Conservation (phyloP, 2,329 filamentous ascomycete genomes). For the Botryotinia globosa region DNA sequence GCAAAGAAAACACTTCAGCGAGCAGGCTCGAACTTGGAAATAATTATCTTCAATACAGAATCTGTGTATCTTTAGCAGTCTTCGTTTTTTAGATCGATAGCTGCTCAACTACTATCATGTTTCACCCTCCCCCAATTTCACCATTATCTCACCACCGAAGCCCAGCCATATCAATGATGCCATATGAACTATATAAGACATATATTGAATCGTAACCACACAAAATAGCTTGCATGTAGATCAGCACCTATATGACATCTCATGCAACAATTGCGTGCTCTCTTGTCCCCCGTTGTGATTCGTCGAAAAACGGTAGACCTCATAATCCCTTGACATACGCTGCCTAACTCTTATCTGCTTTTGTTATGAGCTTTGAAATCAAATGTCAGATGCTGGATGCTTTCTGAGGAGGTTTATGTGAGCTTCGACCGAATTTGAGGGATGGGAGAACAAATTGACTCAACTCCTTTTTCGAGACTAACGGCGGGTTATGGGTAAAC, state of each 20-base stretch:
- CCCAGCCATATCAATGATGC: slow-evolving; percentile 16
- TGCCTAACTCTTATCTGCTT: not conserved
- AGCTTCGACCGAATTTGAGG: not conserved
- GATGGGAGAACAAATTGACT: not conserved
- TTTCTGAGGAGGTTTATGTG: not conserved
- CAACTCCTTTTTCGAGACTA: not conserved
- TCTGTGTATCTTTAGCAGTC: not conserved
- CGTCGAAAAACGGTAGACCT: slow-evolving; percentile 4
- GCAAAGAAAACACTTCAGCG: not conserved
- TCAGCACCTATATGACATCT: not conserved
- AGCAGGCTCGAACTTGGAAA: not conserved
- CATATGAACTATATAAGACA: slow-evolving; percentile 11
- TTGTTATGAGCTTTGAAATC: slow-evolving; percentile 2
- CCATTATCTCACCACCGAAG: not conserved
- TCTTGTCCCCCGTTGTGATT: not conserved
- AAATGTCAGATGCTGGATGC: not conserved
- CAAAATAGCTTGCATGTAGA: not conserved
- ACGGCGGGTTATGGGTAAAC: not conserved
- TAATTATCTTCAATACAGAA: not conserved
- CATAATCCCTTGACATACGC: not conserved
- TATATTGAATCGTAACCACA: not conserved
- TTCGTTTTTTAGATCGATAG: not conserved
- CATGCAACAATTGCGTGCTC: slow-evolving; percentile 21
- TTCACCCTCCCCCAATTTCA: slow-evolving; percentile 4
- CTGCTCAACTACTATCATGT: not conserved